A percentile compares a stretch with the other conserved stretches of the same genome.
phyloP scores from a whole-genome alignment of 2,329 filamentous ascomycete genomes.

The Daldinia sp. region DNA sequence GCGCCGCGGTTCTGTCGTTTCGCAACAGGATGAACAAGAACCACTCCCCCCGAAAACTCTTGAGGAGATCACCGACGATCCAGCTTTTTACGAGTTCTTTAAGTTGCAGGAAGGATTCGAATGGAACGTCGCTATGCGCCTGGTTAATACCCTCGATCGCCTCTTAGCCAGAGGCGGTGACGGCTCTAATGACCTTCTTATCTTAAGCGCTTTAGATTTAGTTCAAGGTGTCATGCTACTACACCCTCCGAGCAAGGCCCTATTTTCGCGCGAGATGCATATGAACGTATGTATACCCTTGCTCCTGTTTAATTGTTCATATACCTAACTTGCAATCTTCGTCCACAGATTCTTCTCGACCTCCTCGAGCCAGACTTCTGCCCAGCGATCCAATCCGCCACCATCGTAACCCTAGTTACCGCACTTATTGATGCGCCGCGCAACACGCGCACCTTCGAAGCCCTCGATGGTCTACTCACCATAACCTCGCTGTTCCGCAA shows the following conservation, averaged over 20 bases:
- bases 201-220: constrained; percentile 87
- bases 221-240: constrained; percentile 90
- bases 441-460: constrained; percentile 93
- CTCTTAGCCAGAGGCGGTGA: constrained; percentile 85
- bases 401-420: constrained; percentile 89
- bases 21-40: constrained; percentile 47
- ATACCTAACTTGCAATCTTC: constrained; percentile 7
- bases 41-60: constrained; percentile 70
- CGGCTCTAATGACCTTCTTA: constrained; percentile 87
- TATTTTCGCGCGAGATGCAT: constrained; percentile 90
- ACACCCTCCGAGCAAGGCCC: constrained; percentile 86
- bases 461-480: constrained; percentile 89
- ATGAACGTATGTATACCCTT: constrained; percentile 78
- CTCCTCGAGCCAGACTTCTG: constrained; percentile 93
- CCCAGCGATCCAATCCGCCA: constrained; percentile 89
- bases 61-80: constrained; percentile 79
- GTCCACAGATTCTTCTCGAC: constrained; percentile 82
- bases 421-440: constrained; percentile 86
- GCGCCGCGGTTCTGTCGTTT: constrained; percentile 49
- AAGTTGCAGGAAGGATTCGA: constrained; percentile 97
- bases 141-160: constrained; percentile 87
- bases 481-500: constrained; percentile 95
- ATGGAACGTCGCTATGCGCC: constrained; percentile 92
- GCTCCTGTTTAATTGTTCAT: background rate
- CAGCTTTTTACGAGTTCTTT: constrained; percentile 95